Evolutionary conservation across 805 yeast genomes (phyloP), one percentile per base, ranked within the genome.

Genomic region (Yamadazyma nakazawae): DNA sequence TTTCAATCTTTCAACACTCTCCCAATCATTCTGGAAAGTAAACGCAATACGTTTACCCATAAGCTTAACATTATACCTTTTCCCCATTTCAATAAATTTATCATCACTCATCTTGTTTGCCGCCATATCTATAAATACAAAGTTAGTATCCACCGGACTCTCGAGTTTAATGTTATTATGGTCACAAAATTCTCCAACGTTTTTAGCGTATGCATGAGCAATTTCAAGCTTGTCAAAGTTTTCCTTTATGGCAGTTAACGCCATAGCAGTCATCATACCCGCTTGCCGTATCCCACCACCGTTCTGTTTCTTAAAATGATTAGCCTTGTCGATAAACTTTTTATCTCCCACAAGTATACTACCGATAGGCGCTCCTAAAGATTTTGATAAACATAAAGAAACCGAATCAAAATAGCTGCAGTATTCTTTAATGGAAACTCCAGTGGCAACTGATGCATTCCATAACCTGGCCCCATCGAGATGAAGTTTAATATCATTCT

Each of bases 1-100:
- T 58, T 85, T 62, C 43, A 71, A 47, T 2, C 51, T 54, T 34
- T 60, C 66, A 16, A 68, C 52, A 38, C 70, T 62, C 40, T 64
- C 63, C 9, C 56, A 59, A 2, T 66, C 55, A 11, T 59, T 56
- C 52, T 70, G 75, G 51, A 57, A 68, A 52, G 70, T 74, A 49
- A 68, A 59, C 5, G 75, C 67, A 2, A 71, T 48, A 54, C 66
- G 58, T n/a, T 54, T 60, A 41, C 91, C 92, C 80, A 79, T 77
- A 38, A 85, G 67, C 56, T 77, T 82, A 48, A 91, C 75, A 40
- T 80, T 78, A 58, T 83, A 72, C 57, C 85, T 79, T 41, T 70
- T 63, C 50, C 84, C 90, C 42, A 49, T 54, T 36, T 53, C 48
- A 17, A 45, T 48, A 16, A 69, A 59, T 28, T 54, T 54, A 9